Conservation (phyloP, 768 basidiomycete species). For the Mycena belliarum region DNA sequence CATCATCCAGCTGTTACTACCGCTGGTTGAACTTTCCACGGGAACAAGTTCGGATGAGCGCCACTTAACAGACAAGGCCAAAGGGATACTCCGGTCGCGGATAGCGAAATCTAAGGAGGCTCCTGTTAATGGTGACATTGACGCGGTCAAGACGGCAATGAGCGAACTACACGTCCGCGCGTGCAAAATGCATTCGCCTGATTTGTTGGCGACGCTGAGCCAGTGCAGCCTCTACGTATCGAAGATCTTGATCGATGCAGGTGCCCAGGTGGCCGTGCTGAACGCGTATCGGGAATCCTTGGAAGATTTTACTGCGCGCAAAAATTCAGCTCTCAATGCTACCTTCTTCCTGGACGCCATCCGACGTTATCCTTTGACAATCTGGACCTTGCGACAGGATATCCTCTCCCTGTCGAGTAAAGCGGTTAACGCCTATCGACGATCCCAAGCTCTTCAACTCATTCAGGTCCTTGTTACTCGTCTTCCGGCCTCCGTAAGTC, state of each 20-base stretch:
- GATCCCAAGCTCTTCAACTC: constrained; percentile 72
- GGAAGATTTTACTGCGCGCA: constrained; percentile 75
- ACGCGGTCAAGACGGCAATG: constrained; percentile 48
- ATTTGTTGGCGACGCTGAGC: constrained; percentile 64
- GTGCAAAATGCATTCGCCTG: constrained; percentile 60
- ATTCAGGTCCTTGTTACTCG: constrained; percentile 64
- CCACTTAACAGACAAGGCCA: constrained; percentile 88
- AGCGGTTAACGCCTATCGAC: constrained; percentile 77
- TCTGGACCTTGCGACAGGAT: constrained; percentile 64
- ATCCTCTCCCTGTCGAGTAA: constrained; percentile 57
- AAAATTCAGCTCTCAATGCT: constrained; percentile 72
- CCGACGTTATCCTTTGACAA: constrained; percentile 60
- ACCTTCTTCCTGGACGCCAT: constrained; percentile 81
- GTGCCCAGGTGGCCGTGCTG: constrained; percentile 47
- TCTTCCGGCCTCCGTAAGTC: constrained; percentile 49
- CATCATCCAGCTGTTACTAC: constrained; percentile 65
- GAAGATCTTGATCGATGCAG: constrained; percentile 44
- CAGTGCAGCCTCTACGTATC: constrained; percentile 72
- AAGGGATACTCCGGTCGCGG: constrained; percentile 72
- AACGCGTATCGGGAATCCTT: constrained; percentile 67
- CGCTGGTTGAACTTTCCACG: constrained; percentile 75
- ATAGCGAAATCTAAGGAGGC: constrained; percentile 74
- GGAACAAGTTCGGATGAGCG: constrained; percentile 73
- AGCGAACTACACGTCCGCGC: constrained; percentile 72
- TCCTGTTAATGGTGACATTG: constrained; percentile 48